Evolutionary conservation across 129 eudicot genomes (phyloP).

Genomic region (Scalesia atractyloides): DNA sequence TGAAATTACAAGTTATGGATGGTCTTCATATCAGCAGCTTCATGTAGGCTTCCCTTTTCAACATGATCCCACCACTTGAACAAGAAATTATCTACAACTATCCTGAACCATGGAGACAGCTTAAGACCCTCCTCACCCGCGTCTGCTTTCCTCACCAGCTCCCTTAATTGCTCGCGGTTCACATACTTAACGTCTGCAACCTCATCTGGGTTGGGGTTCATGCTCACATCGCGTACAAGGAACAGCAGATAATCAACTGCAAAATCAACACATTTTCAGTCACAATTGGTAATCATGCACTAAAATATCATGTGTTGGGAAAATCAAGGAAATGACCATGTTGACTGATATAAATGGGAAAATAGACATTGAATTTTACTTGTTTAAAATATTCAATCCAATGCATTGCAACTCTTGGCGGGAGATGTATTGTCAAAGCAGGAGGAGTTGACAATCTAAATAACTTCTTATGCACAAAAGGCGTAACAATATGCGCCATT

Average conservation of each 20-base stretch:
- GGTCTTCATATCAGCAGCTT: constrained; percentile 85
- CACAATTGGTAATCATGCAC: neutral
- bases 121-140: constrained; percentile 90
- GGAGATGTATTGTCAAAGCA: too few relatives aligned
- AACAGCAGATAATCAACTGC: constrained; percentile 96
- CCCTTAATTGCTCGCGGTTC: constrained; percentile 67
- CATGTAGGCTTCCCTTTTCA: constrained; percentile 59
- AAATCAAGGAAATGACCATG: too few relatives aligned
- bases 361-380: too few relatives aligned
- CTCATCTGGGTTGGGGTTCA: constrained; percentile 88
- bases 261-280: constrained; percentile 1
- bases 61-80: constrained; percentile 98
- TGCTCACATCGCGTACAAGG: constrained; percentile 73
- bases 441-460: too few relatives aligned
- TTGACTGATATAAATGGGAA: too few relatives aligned
- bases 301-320: neutral
- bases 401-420: too few relatives aligned
- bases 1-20: constrained; percentile 68
- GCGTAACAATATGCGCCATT: too few relatives aligned
- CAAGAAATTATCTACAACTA: constrained; percentile 93
- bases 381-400: too few relatives aligned
- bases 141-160: constrained; percentile 81
- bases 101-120: constrained; percentile 96
- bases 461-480: too few relatives aligned
- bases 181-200: constrained; percentile 74